These are phyloP conservation scores for Neonectria magnoliae DNA, from an alignment of 2,329 filamentous ascomycete species.

Conservation along the genomic window DNA sequence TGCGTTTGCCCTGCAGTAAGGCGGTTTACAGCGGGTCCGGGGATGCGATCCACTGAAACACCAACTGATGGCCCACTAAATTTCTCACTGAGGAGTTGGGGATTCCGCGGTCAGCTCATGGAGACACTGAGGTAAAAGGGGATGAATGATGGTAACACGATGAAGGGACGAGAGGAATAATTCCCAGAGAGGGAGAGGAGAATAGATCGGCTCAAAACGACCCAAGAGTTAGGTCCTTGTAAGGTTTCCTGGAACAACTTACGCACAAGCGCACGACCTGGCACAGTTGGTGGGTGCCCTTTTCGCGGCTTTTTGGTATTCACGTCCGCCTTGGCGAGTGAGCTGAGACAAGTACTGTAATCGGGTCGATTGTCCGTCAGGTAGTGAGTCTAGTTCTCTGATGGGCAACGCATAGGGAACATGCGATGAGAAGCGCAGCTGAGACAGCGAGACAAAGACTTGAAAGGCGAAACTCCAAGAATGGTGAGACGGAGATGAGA, in stretches of 20 bases:
- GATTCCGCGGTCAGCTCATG: not conserved
- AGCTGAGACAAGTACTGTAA: not conserved
- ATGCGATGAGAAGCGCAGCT: no score
- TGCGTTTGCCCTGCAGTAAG: not conserved
- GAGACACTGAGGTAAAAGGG: not conserved
- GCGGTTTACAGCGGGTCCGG: constrained; percentile 13
- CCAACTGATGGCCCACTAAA: constrained; percentile 9
- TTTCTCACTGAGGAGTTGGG: not conserved
- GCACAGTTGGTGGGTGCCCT: not conserved
- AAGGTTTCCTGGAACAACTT: not conserved
- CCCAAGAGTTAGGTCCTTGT: not conserved
- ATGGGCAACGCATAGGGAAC: not conserved
- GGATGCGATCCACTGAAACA: constrained; percentile 14
- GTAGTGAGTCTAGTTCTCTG: not conserved
- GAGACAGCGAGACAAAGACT: not conserved
- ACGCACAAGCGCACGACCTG: not conserved
- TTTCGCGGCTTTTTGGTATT: not conserved
- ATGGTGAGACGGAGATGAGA: not conserved
- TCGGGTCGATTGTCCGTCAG: not conserved
- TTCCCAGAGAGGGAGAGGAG: not conserved
- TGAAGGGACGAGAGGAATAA: not conserved
- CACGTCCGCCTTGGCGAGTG: not conserved
- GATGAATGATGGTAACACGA: not conserved
- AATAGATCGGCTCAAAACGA: not conserved
- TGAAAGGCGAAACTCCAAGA: not conserved